Evolutionary conservation across 2,329 filamentous ascomycete genomes (phyloP).

Genomic region (Aspergillus niger): DNA sequence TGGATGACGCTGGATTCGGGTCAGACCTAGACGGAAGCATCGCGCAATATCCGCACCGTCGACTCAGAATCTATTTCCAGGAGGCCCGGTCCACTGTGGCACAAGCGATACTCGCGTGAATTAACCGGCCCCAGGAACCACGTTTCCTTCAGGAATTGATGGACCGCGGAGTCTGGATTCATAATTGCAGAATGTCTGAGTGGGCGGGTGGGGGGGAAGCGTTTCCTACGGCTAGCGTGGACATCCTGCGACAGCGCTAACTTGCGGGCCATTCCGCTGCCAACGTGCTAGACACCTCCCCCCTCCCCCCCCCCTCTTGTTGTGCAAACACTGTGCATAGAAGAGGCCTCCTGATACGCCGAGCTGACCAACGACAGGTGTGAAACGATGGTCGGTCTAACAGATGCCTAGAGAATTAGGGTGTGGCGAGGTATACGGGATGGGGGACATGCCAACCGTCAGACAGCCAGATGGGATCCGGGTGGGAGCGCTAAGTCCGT

Average conservation of each 20-base stretch:
- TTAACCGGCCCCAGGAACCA: conserved; percentile 3
- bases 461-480: background rate
- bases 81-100: background rate
- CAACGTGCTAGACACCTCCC: background rate
- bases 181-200: background rate
- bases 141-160: conserved; percentile 6
- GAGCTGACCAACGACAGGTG: background rate
- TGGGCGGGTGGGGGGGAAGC: background rate
- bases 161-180: background rate
- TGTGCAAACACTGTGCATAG: background rate
- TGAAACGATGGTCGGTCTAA: background rate
- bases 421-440: background rate
- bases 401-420: background rate
- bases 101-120: background rate
- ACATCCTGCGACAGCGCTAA: conserved; percentile 1
- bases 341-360: background rate
- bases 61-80: background rate
- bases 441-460: background rate
- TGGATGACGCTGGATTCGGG: conserved; percentile 4
- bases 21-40: conserved; percentile 1
- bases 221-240: background rate
- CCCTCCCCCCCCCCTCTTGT: background rate
- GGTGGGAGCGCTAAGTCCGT: background rate
- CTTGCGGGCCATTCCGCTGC: conserved; percentile 4
- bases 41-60: conserved; percentile 1